Conservation (phyloP, 2,329 filamentous ascomycete species). For the Lomentospora prolificans region DNA sequence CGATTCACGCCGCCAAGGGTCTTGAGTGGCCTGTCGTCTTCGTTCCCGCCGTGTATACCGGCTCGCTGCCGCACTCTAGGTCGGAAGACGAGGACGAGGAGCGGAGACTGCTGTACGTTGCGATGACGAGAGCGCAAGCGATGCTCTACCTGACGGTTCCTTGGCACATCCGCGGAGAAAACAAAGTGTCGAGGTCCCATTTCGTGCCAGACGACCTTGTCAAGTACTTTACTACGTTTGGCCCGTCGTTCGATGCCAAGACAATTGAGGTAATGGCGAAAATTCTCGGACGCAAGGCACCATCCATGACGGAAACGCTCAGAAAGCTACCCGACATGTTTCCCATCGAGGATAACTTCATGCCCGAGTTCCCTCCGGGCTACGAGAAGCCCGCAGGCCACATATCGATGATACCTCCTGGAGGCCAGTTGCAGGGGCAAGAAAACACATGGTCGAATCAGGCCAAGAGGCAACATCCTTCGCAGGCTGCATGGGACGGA, state of each 20-base stretch:
- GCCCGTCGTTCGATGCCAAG: slow-evolving; percentile 57
- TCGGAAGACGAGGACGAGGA: slow-evolving; percentile 81
- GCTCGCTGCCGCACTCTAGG: slow-evolving; percentile 80
- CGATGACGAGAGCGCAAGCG: slow-evolving; percentile 87
- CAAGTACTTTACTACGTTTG: slow-evolving; percentile 42
- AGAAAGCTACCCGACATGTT: slow-evolving; percentile 42
- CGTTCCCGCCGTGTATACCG: slow-evolving; percentile 79
- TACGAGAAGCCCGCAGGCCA: slow-evolving; percentile 19
- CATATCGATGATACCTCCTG: slow-evolving; percentile 12
- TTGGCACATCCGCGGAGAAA: slow-evolving; percentile 28
- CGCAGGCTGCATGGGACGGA: not conserved
- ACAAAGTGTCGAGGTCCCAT: slow-evolving; percentile 19
- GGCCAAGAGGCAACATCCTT: slow-evolving; percentile 9
- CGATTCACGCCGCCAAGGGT: slow-evolving; percentile 92
- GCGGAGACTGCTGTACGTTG: slow-evolving; percentile 80
- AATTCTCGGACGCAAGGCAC: slow-evolving; percentile 57
- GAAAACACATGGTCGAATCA: slow-evolving; percentile 7
- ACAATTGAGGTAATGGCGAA: slow-evolving; percentile 57
- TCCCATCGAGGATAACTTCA: slow-evolving; percentile 55
- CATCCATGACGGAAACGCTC: slow-evolving; percentile 44
- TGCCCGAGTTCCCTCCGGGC: slow-evolving; percentile 51
- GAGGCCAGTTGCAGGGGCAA: slow-evolving; percentile 16
- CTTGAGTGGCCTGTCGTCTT: slow-evolving; percentile 96
- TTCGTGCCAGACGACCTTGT: slow-evolving; percentile 17
- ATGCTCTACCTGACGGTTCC: slow-evolving; percentile 81